Base-by-base conservation (phyloP, 1,139 yeast species). In the Suhomyces wounanorum region DNA sequence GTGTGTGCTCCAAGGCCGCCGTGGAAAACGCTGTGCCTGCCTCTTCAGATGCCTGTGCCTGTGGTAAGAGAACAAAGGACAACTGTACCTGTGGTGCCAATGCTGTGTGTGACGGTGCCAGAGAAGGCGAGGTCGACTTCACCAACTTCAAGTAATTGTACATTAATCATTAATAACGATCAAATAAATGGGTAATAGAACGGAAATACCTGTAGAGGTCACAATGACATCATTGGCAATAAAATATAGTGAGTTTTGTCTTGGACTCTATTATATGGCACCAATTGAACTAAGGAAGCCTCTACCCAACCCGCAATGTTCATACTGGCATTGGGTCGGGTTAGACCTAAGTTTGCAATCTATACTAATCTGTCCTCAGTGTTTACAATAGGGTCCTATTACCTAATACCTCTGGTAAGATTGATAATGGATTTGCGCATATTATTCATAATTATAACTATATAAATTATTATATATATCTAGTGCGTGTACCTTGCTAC, bases 111-210 rank as follows among this genome's bases (percentile, higher is more conserved):
- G 75, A 72, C 50, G 77, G 73, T 48, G 52, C 66, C 48, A 75
- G 79, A 68, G 81, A 76, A 21, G 81, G 80, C 50, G 82, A 77
- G 68, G 57, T 62, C 49, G 81, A 77, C 60, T 76, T 72, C 63
- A 77, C 81, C 49, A 63, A 68, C 60, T 53, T 65, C 59, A 70
- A 72, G 58, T 71, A 67, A 56, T 21, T 40, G 42, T 40, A 40
- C 42, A 40, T 25, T 40, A 40, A 28, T 40, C 42, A 40, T 25
- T 40, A 40, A 28, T 40, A 25, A 40, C 28, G 21, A 28, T 26
- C 17, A 25, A 28, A 40, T 40, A 40, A 9, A 40, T 11, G 42
- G 42, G 30, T 40, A 40, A 25, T 23, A 21, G 30, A 40, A 14
- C 11, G 37, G 18, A 28, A 28, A 28, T 9, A 13, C 31, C 3